Evolutionary conservation across 805 yeast genomes (phyloP).

Genomic region (Candida ipomoeae): DNA sequence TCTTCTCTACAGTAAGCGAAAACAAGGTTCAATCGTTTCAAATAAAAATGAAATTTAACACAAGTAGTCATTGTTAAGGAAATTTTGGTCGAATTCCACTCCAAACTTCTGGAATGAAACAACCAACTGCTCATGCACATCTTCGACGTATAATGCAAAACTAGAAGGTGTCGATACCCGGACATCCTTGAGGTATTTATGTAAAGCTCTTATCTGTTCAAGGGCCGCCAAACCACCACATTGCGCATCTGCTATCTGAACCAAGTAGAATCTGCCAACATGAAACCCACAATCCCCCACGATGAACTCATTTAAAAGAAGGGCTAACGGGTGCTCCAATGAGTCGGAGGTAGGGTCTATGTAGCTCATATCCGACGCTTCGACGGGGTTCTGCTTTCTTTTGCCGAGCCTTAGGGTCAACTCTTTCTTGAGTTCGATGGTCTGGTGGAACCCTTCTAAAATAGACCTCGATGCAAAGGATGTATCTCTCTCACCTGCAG

Average conservation of each 20-base stretch:
- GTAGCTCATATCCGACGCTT: slow-evolving; percentile 17
- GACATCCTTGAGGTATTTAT: slow-evolving; percentile 12
- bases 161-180: slow-evolving; percentile 20
- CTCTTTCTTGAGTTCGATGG: slow-evolving; percentile 28
- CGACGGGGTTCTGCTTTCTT: slow-evolving; percentile 20
- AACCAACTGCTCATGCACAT: slow-evolving; percentile 30
- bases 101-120: slow-evolving; percentile 28
- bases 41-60: too few relatives aligned
- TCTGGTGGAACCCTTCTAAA: slow-evolving; percentile 32
- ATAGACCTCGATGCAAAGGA: slow-evolving; percentile 33
- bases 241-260: slow-evolving; percentile 30
- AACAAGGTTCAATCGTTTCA: too few relatives aligned
- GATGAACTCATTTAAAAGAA: slow-evolving; percentile 33
- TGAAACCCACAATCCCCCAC: slow-evolving; percentile 39
- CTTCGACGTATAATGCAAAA: slow-evolving; percentile 41
- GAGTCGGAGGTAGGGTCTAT: slow-evolving; percentile 40
- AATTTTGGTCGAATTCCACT: slow-evolving; percentile 28
- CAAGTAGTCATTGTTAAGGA: too few relatives aligned
- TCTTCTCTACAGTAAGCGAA: too few relatives aligned
- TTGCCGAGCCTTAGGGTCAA: slow-evolving; percentile 26
- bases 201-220: slow-evolving; percentile 28
- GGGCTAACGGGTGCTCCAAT: slow-evolving; percentile 26
- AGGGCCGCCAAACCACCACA: slow-evolving; percentile 37
- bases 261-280: slow-evolving; percentile 38
- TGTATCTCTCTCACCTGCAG: slow-evolving; percentile 38